Percentiles rank a stretch among this genome's conserved stretches.
These are phyloP conservation scores for Colletotrichum ledebouriae DNA, from an alignment of 2,329 filamentous ascomycete species.

Conservation along the genomic window DNA sequence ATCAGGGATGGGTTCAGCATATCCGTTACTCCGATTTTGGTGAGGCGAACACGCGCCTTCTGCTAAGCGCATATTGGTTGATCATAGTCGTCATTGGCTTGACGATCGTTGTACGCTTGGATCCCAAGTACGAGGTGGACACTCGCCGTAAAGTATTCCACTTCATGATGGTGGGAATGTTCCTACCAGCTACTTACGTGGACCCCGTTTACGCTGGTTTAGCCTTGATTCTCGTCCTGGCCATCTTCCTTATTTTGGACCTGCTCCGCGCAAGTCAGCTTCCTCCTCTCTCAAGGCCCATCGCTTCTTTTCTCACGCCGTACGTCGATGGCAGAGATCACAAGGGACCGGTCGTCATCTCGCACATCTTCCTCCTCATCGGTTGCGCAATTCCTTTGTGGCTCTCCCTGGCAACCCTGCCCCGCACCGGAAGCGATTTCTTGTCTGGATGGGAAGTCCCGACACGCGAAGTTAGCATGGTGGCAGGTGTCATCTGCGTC, in stretches of 20 bases:
- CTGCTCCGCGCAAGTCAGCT: constrained; percentile 91
- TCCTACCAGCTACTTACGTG: constrained; percentile 86
- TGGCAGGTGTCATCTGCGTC: constrained; percentile 92
- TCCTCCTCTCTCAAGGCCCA: constrained; percentile 86
- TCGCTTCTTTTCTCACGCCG: constrained; percentile 88
- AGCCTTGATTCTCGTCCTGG: constrained; percentile 82
- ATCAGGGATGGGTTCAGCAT: constrained; percentile 73
- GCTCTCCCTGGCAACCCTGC: constrained; percentile 82
- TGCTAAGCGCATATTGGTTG: constrained; percentile 81
- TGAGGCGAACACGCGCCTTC: constrained; percentile 83
- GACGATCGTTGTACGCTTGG: constrained; percentile 79
- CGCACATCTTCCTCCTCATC: constrained; percentile 94
- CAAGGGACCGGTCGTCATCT: constrained; percentile 93
- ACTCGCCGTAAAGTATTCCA: constrained; percentile 97
- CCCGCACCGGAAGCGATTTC: constrained; percentile 66
- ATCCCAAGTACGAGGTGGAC: constrained; percentile 87
- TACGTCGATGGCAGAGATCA: constrained; percentile 96
- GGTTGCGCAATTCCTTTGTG: constrained; percentile 96
- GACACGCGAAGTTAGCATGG: constrained; percentile 85
- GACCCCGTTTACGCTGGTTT: constrained; percentile 88
- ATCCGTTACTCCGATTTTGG: constrained; percentile 76
- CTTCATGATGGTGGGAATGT: constrained; percentile 97
- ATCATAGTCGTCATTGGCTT: constrained; percentile 79
- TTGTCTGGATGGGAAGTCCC: constrained; percentile 82
- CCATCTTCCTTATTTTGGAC: constrained; percentile 89